These are phyloP conservation scores for Acanthamoeba triangularis DNA, from an alignment of 208 protist species.

Conservation along the genomic window DNA sequence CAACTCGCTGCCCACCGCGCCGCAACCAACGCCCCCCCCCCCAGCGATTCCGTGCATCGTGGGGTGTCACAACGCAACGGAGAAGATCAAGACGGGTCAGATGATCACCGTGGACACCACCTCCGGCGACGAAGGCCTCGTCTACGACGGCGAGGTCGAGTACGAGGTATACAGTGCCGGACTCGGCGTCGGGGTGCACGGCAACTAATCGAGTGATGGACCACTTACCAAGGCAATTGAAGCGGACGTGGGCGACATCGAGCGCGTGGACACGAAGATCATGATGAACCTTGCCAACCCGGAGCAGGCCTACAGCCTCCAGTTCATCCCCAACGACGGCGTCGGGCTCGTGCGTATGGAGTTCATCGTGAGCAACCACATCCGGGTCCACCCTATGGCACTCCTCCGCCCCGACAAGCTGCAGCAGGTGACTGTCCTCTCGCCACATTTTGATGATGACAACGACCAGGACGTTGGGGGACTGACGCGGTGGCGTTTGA, in stretches of 20 bases:
- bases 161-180: too few species aligned
- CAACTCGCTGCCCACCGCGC: too few species aligned
- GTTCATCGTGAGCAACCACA: constrained; percentile 81
- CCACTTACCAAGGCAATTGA: too few species aligned
- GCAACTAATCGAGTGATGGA: too few species aligned
- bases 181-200: too few species aligned
- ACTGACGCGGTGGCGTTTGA: background rate
- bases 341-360: constrained; percentile 80
- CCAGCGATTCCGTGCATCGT: constrained; percentile 78
- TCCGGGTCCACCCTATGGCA: constrained; percentile 74
- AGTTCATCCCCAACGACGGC: constrained; percentile 74
- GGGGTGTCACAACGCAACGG: constrained; percentile 72
- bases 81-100: constrained; percentile 71
- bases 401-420: constrained; percentile 76
- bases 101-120: constrained; percentile 57
- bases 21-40: background rate
- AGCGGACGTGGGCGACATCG: constrained; percentile 35
- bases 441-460: too few species aligned
- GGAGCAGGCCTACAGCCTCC: constrained; percentile 58
- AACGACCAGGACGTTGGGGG: too few species aligned
- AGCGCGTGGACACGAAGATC: constrained; percentile 64
- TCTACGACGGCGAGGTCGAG: constrained; percentile 54
- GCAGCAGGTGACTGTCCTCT: background rate
- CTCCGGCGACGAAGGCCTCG: constrained; percentile 26
- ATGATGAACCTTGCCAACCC: constrained; percentile 80